These are phyloP conservation scores for Ilex aquifolium DNA, from an alignment of 257 asterid genomes.

Conservation along the genomic window DNA sequence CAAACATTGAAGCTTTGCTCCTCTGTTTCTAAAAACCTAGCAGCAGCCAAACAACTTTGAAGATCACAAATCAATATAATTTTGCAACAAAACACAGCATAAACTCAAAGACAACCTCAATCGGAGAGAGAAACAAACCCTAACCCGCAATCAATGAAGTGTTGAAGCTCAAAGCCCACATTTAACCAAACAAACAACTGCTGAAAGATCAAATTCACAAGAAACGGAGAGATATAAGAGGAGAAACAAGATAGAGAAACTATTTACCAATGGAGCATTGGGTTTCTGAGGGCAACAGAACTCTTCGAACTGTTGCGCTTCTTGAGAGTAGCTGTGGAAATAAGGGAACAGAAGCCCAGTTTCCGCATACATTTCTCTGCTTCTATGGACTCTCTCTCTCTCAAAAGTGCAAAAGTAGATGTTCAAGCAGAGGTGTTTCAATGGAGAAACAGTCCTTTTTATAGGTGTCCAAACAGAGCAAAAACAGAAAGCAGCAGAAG, in stretches of 20 bases:
- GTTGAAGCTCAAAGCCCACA: too few relatives aligned
- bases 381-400: not conserved
- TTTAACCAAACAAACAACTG: conserved; percentile 5
- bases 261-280: conserved; percentile 48
- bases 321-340: conserved; percentile 51
- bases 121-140: too few relatives aligned
- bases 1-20: too few relatives aligned
- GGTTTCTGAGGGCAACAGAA: conserved; percentile 41
- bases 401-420: conserved; percentile 5
- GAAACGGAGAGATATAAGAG: not conserved
- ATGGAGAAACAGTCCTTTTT: conserved; percentile 37
- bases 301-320: conserved; percentile 56
- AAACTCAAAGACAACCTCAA: too few relatives aligned
- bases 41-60: too few relatives aligned
- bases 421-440: conserved; percentile 18
- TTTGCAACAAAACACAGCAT: too few relatives aligned
- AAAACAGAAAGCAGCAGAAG: conserved; percentile 21
- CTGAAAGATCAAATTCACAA: not conserved
- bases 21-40: too few relatives aligned
- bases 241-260: not conserved
- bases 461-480: conserved; percentile 37
- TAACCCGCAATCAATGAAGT: too few relatives aligned
- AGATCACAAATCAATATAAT: too few relatives aligned
- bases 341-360: conserved; percentile 59
- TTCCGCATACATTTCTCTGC: conserved; percentile 61